These are phyloP conservation scores for Gracilaria caudata DNA, from an alignment of 23 red algal species.

Conservation along the genomic window DNA sequence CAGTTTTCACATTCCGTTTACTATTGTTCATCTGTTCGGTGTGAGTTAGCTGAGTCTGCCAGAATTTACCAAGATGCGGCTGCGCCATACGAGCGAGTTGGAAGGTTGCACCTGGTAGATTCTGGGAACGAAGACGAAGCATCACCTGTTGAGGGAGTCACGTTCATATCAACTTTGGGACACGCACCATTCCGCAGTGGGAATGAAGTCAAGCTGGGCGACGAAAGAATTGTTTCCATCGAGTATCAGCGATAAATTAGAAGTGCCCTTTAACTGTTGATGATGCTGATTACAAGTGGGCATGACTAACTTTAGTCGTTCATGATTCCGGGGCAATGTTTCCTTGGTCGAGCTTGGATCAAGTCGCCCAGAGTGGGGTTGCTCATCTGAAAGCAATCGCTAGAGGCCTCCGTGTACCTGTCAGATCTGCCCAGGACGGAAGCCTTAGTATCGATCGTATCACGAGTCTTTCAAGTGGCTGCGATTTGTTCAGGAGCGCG, in stretches of 20 bases:
- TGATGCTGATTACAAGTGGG: not conserved
- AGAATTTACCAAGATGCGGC: not conserved
- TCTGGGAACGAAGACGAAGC: slow-evolving; percentile 17
- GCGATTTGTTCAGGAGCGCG: slow-evolving; percentile 29
- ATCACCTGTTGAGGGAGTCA: slow-evolving; percentile 1
- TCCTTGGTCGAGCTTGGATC: not conserved
- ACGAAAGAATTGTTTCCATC: not conserved
- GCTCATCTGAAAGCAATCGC: slow-evolving; percentile 7
- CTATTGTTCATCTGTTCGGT: not conserved
- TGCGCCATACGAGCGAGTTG: not conserved
- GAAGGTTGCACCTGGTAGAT: not conserved
- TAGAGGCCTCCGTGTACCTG: not conserved
- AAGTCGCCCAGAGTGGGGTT: slow-evolving; percentile 33
- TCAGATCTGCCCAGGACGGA: not conserved
- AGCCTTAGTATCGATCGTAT: not conserved
- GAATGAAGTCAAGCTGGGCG: slow-evolving; percentile 17
- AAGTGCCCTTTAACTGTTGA: not conserved
- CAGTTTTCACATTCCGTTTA: no score
- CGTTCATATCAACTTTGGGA: slow-evolving; percentile 1
- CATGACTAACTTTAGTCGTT: not conserved
- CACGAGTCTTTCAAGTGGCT: slow-evolving; percentile 43
- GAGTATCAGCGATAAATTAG: slow-evolving; percentile 12
- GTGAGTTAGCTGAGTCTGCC: not conserved
- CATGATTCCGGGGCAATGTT: not conserved
- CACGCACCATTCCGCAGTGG: slow-evolving; percentile 31